A percentile compares a stretch with the other conserved stretches of the same genome.
Conservation (phyloP, 106 monocot genomes). For the Allium fistulosum region DNA sequence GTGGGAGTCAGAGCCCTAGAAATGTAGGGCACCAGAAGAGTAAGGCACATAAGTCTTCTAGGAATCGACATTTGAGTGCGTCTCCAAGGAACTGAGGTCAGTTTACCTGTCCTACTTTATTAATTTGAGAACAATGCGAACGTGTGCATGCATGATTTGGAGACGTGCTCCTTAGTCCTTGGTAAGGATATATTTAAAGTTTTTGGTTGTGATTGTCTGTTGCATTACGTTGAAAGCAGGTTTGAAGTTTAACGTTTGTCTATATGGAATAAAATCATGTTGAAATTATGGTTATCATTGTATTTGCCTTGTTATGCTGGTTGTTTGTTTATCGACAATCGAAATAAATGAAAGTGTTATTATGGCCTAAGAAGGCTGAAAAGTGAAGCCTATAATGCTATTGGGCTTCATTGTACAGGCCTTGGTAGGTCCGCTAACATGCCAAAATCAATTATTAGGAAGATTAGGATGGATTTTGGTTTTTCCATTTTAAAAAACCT, state of each 20-base stretch:
- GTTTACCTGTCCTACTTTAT: not conserved
- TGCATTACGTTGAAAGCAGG: not conserved
- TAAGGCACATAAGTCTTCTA: conserved; percentile 16
- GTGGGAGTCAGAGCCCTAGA: not conserved
- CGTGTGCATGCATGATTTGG: not conserved
- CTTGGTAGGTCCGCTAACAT: too few species aligned
- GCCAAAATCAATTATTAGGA: too few species aligned
- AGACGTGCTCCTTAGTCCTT: not conserved
- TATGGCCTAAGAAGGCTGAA: too few species aligned
- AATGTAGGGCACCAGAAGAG: conserved; percentile 12
- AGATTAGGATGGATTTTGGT: too few species aligned
- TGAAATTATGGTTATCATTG: not conserved
- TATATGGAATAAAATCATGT: not conserved
- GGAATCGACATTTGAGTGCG: not conserved
- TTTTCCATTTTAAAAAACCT: too few species aligned
- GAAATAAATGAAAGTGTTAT: too few species aligned
- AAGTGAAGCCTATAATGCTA: too few species aligned
- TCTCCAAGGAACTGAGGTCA: conserved; percentile 13
- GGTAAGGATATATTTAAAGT: not conserved
- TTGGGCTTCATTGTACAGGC: too few species aligned
- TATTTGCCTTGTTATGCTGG: too few species aligned
- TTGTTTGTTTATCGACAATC: too few species aligned
- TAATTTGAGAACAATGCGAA: too few species aligned
- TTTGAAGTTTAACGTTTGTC: not conserved
- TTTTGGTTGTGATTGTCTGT: not conserved